Percentiles rank a stretch among this genome's conserved stretches.
These are phyloP conservation scores for Lodderomyces orthopsilosis DNA, from an alignment of 1,139 yeast species.

Conservation along the genomic window DNA sequence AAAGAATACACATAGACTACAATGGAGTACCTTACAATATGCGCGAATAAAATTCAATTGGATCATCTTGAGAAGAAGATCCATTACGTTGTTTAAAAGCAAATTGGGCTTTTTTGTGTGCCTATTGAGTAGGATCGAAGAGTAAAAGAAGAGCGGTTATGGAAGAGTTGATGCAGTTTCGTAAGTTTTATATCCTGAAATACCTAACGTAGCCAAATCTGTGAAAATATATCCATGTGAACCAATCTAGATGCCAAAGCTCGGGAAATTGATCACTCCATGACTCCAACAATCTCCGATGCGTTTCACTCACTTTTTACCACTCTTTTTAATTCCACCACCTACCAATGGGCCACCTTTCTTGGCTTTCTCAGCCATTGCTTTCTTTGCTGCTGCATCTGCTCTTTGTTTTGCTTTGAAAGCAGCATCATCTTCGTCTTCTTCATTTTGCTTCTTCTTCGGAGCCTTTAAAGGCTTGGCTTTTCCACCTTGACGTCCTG, in stretches of 20 bases:
- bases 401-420: conserved; percentile 94
- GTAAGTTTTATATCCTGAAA: background rate
- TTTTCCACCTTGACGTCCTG: conserved; percentile 76
- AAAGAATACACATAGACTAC: no score
- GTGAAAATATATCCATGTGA: no score
- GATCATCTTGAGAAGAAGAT: no score
- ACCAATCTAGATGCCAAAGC: no score
- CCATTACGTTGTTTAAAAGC: no score
- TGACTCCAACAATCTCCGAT: background rate
- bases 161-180: background rate
- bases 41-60: no score
- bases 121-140: no score
- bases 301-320: conserved; percentile 39
- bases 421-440: conserved; percentile 85
- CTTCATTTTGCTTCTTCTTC: conserved; percentile 67
- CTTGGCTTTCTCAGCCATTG: conserved; percentile 81
- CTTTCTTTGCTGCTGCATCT: conserved; percentile 90
- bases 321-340: conserved; percentile 93
- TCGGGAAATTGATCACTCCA: no score
- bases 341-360: conserved; percentile 90
- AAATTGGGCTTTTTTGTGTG: no score
- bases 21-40: no score
- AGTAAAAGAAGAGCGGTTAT: no score
- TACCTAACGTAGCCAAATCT: no score
- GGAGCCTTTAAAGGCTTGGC: conserved; percentile 68